phyloP scores from a whole-genome alignment of 805 yeast genomes.

The Jamesozyma hellenica region DNA sequence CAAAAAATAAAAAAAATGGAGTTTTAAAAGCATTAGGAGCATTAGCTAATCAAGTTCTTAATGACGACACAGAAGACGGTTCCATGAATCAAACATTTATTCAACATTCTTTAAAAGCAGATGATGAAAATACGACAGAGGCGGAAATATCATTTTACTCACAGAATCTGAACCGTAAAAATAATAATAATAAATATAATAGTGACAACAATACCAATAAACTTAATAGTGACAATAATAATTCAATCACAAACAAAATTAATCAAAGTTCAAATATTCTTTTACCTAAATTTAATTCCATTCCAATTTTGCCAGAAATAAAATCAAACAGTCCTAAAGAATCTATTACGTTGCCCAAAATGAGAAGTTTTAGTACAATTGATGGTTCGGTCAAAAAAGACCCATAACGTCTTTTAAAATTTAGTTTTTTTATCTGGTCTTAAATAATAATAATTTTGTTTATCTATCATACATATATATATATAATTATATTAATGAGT shows the following conservation, averaged over 20 bases:
- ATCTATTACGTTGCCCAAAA: constrained; percentile 13
- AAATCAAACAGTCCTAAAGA: background rate
- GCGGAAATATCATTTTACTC: constrained; percentile 9
- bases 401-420: constrained; percentile 6
- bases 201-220: too few species aligned
- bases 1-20: constrained; percentile 6
- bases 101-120: constrained; percentile 5
- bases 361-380: constrained; percentile 23
- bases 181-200: background rate
- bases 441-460: too few species aligned
- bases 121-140: constrained; percentile 11
- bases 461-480: background rate
- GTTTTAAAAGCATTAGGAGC: constrained; percentile 44
- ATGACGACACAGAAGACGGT: constrained; percentile 21
- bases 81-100: constrained; percentile 9
- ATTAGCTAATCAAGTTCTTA: constrained; percentile 44
- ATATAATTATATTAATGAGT: too few species aligned
- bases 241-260: background rate
- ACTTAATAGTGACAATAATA: background rate
- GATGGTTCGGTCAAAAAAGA: constrained; percentile 19
- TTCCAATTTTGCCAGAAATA: constrained; percentile 7
- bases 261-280: constrained; percentile 2
- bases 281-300: constrained; percentile 4
- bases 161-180: too few species aligned
- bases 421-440: too few species aligned